These are phyloP conservation scores for Phlebopus sp. DNA, from an alignment of 1,284 basidiomycete genomes.

Conservation along the genomic window DNA sequence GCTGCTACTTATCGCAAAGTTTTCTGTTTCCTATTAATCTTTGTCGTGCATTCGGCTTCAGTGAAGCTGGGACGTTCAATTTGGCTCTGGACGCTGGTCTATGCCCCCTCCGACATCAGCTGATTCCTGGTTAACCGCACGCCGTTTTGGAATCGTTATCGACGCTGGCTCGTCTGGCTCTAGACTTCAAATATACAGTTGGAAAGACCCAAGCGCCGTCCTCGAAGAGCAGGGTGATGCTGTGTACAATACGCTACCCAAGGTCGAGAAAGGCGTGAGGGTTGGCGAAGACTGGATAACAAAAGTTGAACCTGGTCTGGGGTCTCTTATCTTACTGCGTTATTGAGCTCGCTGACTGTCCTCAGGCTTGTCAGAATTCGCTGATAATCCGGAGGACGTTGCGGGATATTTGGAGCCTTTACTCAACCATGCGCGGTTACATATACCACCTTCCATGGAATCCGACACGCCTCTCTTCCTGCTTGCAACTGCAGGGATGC, in stretches of 20 bases:
- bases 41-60: constrained; percentile 18
- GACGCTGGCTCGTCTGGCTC: constrained; percentile 98
- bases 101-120: constrained; percentile 74
- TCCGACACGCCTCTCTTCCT: constrained; percentile 88
- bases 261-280: constrained; percentile 89
- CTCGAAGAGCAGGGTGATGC: constrained; percentile 43
- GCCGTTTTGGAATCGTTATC: constrained; percentile 93
- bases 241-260: constrained; percentile 59
- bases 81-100: constrained; percentile 25
- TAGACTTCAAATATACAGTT: constrained; percentile 94
- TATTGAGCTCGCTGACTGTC: neutral
- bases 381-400: constrained; percentile 66
- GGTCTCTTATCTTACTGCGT: neutral
- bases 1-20: too few species aligned
- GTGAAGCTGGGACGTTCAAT: constrained; percentile 26
- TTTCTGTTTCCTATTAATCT: neutral
- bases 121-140: constrained; percentile 71
- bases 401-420: constrained; percentile 79
- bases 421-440: constrained; percentile 76
- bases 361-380: constrained; percentile 86
- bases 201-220: constrained; percentile 76
- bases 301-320: constrained; percentile 91
- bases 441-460: constrained; percentile 85
- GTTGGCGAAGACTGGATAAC: constrained; percentile 82
- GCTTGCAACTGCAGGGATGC: constrained; percentile 97